Evolutionary conservation across 345 rosid species (phyloP).

Genomic region (Citrus maxima): DNA sequence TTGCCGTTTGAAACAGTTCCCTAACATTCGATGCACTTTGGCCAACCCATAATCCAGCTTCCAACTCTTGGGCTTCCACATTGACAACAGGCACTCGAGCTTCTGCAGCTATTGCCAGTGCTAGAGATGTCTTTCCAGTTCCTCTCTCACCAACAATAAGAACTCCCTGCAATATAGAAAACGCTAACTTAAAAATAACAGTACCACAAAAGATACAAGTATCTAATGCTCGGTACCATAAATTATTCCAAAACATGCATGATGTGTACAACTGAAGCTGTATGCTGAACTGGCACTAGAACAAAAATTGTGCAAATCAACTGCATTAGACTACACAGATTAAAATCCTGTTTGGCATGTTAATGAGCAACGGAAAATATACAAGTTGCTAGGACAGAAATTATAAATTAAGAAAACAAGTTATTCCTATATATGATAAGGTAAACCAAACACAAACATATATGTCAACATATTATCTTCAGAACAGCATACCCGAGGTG

Average conservation of each 20-base stretch:
- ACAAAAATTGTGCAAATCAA: neutral
- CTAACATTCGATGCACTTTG: constrained; percentile 97
- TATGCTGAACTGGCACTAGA: neutral
- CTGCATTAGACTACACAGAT: neutral
- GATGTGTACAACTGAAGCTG: constrained; percentile 9
- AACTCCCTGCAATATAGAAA: constrained; percentile 72
- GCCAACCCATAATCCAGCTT: constrained; percentile 98
- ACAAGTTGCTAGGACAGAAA: neutral
- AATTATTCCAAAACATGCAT: constrained; percentile 5
- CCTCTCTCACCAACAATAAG: constrained; percentile 97
- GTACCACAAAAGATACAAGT: neutral
- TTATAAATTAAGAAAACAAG: neutral
- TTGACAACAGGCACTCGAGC: constrained; percentile 93
- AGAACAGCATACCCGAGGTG: constrained; percentile 73
- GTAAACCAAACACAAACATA: neutral
- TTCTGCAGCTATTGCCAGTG: constrained; percentile 94
- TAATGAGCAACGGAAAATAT: neutral
- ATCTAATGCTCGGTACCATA: neutral
- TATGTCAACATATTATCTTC: constrained; percentile 2
- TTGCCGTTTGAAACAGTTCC: constrained; percentile 95
- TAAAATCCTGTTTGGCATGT: neutral
- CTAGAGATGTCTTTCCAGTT: constrained; percentile 90
- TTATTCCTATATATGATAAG: neutral
- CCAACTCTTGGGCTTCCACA: constrained; percentile 85
- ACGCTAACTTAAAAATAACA: constrained; percentile 6